Percentiles rank a stretch among this genome's conserved stretches.
These are phyloP conservation scores for Linnemannia exigua DNA, from an alignment of 192 early-diverging fungal species.

Conservation along the genomic window DNA sequence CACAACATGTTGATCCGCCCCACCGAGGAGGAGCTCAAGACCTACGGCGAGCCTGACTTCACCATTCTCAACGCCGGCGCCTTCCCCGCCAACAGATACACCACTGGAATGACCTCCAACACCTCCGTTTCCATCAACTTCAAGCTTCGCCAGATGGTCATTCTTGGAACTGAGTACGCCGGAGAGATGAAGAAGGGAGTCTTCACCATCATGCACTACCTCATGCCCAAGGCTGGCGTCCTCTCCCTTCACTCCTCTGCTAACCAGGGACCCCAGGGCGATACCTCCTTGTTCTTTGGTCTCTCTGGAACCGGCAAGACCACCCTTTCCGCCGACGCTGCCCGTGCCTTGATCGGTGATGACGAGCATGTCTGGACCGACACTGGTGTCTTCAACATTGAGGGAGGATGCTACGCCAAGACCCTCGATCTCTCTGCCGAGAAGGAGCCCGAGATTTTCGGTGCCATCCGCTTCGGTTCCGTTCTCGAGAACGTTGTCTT, in stretches of 20 bases:
- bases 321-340: constrained; percentile 95
- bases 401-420: constrained; percentile 99
- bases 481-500: constrained; percentile 97
- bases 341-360: constrained; percentile 95
- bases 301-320: constrained; percentile 99
- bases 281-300: constrained; percentile 98
- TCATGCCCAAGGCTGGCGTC: constrained; percentile 95
- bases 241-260: constrained; percentile 95
- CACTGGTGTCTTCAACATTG: constrained; percentile 97
- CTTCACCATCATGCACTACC: constrained; percentile 99
- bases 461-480: constrained; percentile 95
- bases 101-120: constrained; percentile 95
- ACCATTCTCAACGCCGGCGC: constrained; percentile 97
- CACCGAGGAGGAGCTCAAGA: constrained; percentile 88
- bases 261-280: constrained; percentile 92
- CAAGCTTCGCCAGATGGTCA: constrained; percentile 96
- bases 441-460: constrained; percentile 99
- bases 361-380: constrained; percentile 99
- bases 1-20: constrained; percentile 99
- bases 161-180: constrained; percentile 97
- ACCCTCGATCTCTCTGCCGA: constrained; percentile 93
- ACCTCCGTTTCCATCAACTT: constrained; percentile 96
- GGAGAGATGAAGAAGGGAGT: constrained; percentile 99
- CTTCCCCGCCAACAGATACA: constrained; percentile 95
- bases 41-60: constrained; percentile 96